Percentiles rank a stretch among this genome's conserved stretches.
Evolutionary conservation across 768 basidiomycete species (phyloP).

Genomic region (Psilocybe sp.): DNA sequence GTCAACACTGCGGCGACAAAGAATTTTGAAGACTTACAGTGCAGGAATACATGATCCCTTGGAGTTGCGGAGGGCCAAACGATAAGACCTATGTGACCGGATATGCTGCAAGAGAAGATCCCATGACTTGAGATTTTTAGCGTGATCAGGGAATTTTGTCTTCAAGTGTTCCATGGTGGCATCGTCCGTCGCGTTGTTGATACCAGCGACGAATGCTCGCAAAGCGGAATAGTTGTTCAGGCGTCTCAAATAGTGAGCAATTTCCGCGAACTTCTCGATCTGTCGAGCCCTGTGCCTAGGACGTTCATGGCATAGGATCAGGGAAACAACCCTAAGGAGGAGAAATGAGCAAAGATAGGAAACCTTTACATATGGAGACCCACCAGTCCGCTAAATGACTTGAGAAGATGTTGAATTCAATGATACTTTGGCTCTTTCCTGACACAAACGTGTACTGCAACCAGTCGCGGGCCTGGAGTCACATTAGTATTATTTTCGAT

Average conservation of each 20-base stretch:
- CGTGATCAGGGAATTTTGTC: constrained; percentile 58
- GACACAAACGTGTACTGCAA: constrained; percentile 73
- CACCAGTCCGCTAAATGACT: constrained; percentile 87
- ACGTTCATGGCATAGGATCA: constrained; percentile 87
- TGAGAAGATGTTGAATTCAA: constrained; percentile 69
- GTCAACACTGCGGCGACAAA: constrained; percentile 2
- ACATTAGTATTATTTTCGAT: constrained; percentile 8
- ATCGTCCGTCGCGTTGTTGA: constrained; percentile 80
- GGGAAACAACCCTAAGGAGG: constrained; percentile 73
- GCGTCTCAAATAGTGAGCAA: constrained; percentile 75
- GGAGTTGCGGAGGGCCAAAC: constrained; percentile 81
- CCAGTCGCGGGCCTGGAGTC: constrained; percentile 79
- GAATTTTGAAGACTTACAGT: constrained; percentile 43
- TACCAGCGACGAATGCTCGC: constrained; percentile 91
- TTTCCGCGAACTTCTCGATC: constrained; percentile 85
- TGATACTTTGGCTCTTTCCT: constrained; percentile 72
- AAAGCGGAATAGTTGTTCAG: constrained; percentile 92
- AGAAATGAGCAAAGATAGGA: neutral
- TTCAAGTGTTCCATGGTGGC: constrained; percentile 76
- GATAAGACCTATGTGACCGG: constrained; percentile 87
- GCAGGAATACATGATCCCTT: constrained; percentile 88
- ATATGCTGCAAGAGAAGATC: constrained; percentile 80
- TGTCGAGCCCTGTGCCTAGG: constrained; percentile 71
- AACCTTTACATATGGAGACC: constrained; percentile 16
- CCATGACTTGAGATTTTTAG: constrained; percentile 79